These are phyloP conservation scores for Lachancea cidri DNA, from an alignment of 805 yeast species.

Conservation along the genomic window DNA sequence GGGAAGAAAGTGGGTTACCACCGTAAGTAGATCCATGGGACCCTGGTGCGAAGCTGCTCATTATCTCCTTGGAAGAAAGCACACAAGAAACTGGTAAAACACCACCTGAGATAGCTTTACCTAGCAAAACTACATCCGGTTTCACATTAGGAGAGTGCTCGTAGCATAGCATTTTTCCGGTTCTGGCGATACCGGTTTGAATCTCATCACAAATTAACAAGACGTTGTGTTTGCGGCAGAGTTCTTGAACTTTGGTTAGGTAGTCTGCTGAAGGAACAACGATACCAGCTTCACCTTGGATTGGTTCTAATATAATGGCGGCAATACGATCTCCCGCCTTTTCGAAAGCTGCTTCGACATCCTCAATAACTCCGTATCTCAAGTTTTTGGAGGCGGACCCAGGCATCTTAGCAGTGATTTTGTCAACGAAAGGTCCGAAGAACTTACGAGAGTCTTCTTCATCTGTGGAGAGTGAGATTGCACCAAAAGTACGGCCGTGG, in stretches of 20 bases:
- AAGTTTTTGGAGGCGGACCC: constrained; percentile 56
- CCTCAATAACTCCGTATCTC: constrained; percentile 83
- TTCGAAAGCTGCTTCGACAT: constrained; percentile 74
- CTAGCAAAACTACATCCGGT: constrained; percentile 86
- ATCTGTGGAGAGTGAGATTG: constrained; percentile 94
- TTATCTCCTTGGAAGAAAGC: constrained; percentile 80
- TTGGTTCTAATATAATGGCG: constrained; percentile 89
- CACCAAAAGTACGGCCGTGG: constrained; percentile 95
- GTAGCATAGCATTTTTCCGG: constrained; percentile 88
- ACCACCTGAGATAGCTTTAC: constrained; percentile 96
- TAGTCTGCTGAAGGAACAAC: constrained; percentile 88
- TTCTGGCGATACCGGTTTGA: constrained; percentile 96
- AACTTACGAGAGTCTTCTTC: constrained; percentile 75
- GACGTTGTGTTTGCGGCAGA: constrained; percentile 80
- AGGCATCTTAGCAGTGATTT: constrained; percentile 82
- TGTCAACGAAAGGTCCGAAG: constrained; percentile 84
- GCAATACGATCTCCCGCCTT: constrained; percentile 86
- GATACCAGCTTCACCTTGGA: constrained; percentile 98
- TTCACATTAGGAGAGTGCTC: constrained; percentile 75
- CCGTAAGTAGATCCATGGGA: constrained; percentile 98
- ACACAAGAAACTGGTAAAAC: constrained; percentile 90
- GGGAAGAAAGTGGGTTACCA: constrained; percentile 92
- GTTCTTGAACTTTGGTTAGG: constrained; percentile 61
- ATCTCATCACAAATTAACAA: constrained; percentile 93
- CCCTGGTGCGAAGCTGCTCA: constrained; percentile 88